Conservation (phyloP, 768 basidiomycete genomes). For the Leccinum fibrillosum region DNA sequence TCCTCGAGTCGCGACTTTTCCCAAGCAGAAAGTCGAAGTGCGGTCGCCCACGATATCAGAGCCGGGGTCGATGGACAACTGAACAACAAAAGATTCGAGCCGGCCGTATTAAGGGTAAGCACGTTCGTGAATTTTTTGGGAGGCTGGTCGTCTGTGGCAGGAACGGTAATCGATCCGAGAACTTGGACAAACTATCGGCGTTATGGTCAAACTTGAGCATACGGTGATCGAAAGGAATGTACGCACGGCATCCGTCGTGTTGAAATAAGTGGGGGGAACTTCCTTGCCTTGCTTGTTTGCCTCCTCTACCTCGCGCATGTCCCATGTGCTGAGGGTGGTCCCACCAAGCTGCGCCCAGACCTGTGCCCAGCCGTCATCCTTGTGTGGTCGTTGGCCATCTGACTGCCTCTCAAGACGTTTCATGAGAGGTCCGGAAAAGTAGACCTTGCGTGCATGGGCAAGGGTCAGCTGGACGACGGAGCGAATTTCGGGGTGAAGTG, state of each 20-base stretch:
- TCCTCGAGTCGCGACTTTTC: slow-evolving; percentile 95
- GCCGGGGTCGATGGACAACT: slow-evolving; percentile 72
- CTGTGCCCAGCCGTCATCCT: slow-evolving; percentile 78
- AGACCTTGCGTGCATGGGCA: slow-evolving; percentile 80
- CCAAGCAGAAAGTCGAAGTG: slow-evolving; percentile 87
- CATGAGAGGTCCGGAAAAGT: slow-evolving; percentile 81
- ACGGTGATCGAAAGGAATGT: not conserved
- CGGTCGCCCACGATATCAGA: slow-evolving; percentile 87
- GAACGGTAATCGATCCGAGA: slow-evolving; percentile 68
- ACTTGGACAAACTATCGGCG: slow-evolving; percentile 68
- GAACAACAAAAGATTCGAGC: slow-evolving; percentile 85
- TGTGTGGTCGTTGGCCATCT: slow-evolving; percentile 64
- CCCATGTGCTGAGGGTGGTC: slow-evolving; percentile 88
- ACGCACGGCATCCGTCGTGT: slow-evolving; percentile 85
- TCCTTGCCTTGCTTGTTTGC: slow-evolving; percentile 77
- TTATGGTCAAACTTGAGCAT: slow-evolving; percentile 6
- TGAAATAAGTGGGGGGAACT: slow-evolving; percentile 84
- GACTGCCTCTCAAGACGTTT: slow-evolving; percentile 74
- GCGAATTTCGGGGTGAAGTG: slow-evolving; percentile 78
- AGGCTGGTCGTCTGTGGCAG: slow-evolving; percentile 47
- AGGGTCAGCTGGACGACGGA: slow-evolving; percentile 72
- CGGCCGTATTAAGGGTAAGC: slow-evolving; percentile 90
- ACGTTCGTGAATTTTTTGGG: slow-evolving; percentile 68
- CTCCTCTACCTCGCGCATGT: slow-evolving; percentile 84
- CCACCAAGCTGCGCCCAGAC: slow-evolving; percentile 91